Evolutionary conservation across 805 yeast genomes (phyloP).

Genomic region (Candida gorgasii): DNA sequence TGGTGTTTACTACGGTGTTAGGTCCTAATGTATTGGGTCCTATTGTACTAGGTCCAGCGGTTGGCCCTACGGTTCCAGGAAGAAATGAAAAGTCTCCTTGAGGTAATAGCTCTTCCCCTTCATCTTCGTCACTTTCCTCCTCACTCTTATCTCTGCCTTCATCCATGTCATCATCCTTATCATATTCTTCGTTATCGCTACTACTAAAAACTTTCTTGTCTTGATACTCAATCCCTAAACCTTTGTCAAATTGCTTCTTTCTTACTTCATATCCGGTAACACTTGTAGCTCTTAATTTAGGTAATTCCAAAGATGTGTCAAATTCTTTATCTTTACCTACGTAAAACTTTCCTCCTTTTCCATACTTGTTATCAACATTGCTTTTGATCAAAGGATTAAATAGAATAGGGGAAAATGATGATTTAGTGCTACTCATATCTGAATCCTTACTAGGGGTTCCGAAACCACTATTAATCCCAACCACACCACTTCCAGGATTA

Average conservation of each 20-base stretch:
- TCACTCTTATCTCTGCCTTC: slow-evolving; percentile 11
- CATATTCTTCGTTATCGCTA: slow-evolving; percentile 14
- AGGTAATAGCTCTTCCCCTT: slow-evolving; percentile 29
- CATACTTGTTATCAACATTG: slow-evolving; percentile 82
- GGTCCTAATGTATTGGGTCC: slow-evolving; percentile 2
- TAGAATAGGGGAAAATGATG: slow-evolving; percentile 78
- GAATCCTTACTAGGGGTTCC: slow-evolving; percentile 7
- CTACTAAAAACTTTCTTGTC: slow-evolving; percentile 14
- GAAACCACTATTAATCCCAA: background rate
- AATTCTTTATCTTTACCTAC: slow-evolving; percentile 43
- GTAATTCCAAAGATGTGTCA: slow-evolving; percentile 21
- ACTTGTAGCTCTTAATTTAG: slow-evolving; percentile 35
- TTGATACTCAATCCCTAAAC: slow-evolving; percentile 15
- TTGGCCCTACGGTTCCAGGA: slow-evolving; percentile 3
- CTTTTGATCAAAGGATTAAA: slow-evolving; percentile 79
- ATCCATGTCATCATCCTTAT: slow-evolving; percentile 7
- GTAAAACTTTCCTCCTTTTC: slow-evolving; percentile 87
- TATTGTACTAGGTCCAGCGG: background rate
- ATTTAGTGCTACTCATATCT: slow-evolving; percentile 23
- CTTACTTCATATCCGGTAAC: slow-evolving; percentile 27
- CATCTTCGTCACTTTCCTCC: slow-evolving; percentile 42
- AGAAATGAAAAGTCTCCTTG: slow-evolving; percentile 17
- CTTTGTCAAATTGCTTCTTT: slow-evolving; percentile 9
- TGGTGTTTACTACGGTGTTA: too few relatives aligned
- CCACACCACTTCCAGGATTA: background rate